These are phyloP conservation scores for Xylaria bambusicola DNA, from an alignment of 495 filamentous ascomycete genomes.

Conservation along the genomic window DNA sequence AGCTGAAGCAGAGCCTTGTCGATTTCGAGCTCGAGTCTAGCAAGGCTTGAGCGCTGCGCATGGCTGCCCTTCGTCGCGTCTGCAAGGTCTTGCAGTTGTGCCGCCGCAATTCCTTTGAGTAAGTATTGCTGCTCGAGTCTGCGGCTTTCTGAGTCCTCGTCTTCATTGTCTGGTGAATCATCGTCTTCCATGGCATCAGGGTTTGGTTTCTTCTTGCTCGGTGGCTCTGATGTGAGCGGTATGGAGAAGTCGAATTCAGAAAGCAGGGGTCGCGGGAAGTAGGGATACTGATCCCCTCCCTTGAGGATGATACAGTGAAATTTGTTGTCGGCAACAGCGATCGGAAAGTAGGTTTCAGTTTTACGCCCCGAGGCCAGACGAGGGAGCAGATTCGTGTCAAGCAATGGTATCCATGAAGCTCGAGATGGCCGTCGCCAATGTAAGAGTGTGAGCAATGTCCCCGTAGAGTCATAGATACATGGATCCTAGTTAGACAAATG, in stretches of 20 bases:
- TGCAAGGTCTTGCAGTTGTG: slow-evolving; percentile 71
- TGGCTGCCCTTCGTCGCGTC: slow-evolving; percentile 58
- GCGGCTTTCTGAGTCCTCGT: slow-evolving; percentile 39
- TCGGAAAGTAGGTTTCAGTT: slow-evolving; percentile 90
- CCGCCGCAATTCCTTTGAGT: slow-evolving; percentile 67
- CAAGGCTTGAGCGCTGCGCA: slow-evolving; percentile 67
- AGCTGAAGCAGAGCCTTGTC: slow-evolving; percentile 90
- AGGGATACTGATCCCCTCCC: slow-evolving; percentile 87
- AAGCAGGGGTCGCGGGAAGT: slow-evolving; percentile 90
- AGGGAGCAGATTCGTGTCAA: slow-evolving; percentile 82
- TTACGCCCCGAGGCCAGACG: slow-evolving; percentile 81
- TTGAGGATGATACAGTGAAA: slow-evolving; percentile 99
- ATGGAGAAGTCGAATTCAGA: slow-evolving; percentile 92
- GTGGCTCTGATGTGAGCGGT: slow-evolving; percentile 63
- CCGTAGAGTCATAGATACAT: slow-evolving; percentile 89
- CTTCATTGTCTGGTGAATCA: slow-evolving; percentile 33
- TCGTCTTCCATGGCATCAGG: slow-evolving; percentile 39
- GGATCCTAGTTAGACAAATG: slow-evolving; percentile 64
- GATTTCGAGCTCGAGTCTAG: slow-evolving; percentile 71
- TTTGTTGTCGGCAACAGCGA: slow-evolving; percentile 86
- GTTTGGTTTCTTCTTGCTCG: slow-evolving; percentile 35
- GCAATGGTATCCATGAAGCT: slow-evolving; percentile 86
- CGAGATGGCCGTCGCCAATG: slow-evolving; percentile 87
- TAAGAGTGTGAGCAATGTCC: slow-evolving; percentile 79
- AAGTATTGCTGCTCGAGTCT: slow-evolving; percentile 77